Evolutionary conservation across 2,329 filamentous ascomycete species (phyloP).

Genomic region (Hirsutella minnesotensis): DNA sequence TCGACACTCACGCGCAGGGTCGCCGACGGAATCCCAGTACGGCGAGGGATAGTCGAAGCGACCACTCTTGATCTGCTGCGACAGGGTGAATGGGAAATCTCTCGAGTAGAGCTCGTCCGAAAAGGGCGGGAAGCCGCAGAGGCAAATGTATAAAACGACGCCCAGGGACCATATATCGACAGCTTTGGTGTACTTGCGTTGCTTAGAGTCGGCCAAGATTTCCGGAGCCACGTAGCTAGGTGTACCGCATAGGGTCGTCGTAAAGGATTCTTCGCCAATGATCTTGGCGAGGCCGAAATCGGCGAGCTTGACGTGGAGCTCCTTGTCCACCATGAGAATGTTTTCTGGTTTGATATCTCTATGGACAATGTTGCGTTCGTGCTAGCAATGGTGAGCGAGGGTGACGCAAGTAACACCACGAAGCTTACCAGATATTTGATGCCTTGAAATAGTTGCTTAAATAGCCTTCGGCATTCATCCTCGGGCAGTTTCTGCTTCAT

Average conservation of each 20-base stretch:
- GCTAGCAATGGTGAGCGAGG: constrained; percentile 38
- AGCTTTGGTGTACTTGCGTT: constrained; percentile 84
- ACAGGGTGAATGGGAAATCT: constrained; percentile 76
- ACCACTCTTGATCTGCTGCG: constrained; percentile 80
- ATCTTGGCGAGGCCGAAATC: constrained; percentile 98
- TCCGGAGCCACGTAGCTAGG: constrained; percentile 95
- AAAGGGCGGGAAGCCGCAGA: constrained; percentile 95
- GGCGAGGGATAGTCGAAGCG: constrained; percentile 91
- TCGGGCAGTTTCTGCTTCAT: constrained; percentile 82
- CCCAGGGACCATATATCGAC: constrained; percentile 96
- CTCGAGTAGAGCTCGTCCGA: constrained; percentile 78
- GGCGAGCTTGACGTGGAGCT: constrained; percentile 79
- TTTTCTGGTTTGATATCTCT: constrained; percentile 98
- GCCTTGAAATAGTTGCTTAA: constrained; percentile 82
- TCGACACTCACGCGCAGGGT: constrained; percentile 53
- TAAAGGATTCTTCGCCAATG: constrained; percentile 96
- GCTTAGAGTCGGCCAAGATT: constrained; percentile 70
- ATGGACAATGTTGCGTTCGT: constrained; percentile 94
- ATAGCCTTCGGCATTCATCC: constrained; percentile 72
- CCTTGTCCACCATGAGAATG: constrained; percentile 76
- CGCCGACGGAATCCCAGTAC: constrained; percentile 57
- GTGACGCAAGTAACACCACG: constrained; percentile 14
- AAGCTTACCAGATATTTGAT: constrained; percentile 79
- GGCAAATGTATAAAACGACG: constrained; percentile 94
- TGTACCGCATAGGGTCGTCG: constrained; percentile 91